These are phyloP conservation scores for Paramecium biaurelia DNA, from an alignment of 73 alveolate species.

Conservation along the genomic window DNA sequence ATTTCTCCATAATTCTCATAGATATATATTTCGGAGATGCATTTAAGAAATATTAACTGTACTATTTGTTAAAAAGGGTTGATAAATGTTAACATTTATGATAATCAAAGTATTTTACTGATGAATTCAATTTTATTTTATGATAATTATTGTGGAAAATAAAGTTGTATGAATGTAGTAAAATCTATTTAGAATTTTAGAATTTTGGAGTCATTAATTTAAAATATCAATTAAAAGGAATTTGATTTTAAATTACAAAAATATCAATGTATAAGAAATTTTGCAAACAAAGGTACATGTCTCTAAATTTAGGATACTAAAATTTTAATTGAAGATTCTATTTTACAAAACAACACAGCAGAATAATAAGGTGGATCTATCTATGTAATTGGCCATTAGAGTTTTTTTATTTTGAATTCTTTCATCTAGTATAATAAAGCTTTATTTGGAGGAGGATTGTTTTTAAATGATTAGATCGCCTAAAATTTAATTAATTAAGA, in stretches of 20 bases:
- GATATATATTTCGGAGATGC: neutral
- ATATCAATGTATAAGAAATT: neutral
- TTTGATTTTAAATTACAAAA: neutral
- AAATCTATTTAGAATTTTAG: neutral
- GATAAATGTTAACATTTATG: no score
- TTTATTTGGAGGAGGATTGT: neutral
- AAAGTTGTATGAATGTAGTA: neutral
- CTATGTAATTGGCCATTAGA: neutral
- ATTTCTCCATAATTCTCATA: neutral
- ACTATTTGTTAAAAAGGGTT: neutral
- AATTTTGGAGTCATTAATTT: neutral
- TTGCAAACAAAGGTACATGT: neutral
- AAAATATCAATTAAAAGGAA: no score
- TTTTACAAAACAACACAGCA: neutral
- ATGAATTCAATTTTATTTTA: neutral
- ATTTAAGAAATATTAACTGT: neutral
- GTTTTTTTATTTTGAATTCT: neutral
- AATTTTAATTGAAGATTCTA: neutral
- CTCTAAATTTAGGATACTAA: neutral
- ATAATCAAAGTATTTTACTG: no score
- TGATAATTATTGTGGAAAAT: neutral
- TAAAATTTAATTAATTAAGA: neutral
- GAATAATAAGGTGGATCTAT: neutral
- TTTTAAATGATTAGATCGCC: neutral
- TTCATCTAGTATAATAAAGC: neutral